Evolutionary conservation across 108 stramenopile genomes (phyloP).

Genomic region (Cyclotella choctawhatcheeana): DNA sequence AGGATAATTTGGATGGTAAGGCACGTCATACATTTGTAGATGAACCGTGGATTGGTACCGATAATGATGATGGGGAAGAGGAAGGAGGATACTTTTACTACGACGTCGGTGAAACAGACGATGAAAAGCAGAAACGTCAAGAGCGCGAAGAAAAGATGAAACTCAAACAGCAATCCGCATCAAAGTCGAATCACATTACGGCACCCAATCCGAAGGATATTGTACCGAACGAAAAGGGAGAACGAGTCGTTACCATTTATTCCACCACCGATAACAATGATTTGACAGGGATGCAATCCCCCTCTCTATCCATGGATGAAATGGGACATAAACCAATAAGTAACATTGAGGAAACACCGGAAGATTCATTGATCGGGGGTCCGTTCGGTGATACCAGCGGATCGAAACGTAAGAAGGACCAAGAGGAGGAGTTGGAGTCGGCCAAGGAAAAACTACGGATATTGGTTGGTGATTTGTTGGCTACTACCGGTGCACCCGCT

Average conservation of each 20-base stretch:
- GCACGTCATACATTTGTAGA: constrained; percentile 49
- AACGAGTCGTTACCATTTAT: constrained; percentile 82
- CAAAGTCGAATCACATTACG: constrained; percentile 34
- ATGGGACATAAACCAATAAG: constrained; percentile 18
- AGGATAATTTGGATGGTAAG: constrained; percentile 57
- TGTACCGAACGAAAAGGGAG: constrained; percentile 79
- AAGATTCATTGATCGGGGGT: constrained; percentile 46
- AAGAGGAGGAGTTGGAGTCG: constrained; percentile 56
- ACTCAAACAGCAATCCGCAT: not conserved
- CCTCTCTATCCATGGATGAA: constrained; percentile 35
- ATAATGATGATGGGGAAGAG: constrained; percentile 48
- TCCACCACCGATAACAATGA: constrained; percentile 85
- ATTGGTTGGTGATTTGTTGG: constrained; percentile 63
- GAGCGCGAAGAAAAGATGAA: constrained; percentile 26
- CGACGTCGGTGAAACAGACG: constrained; percentile 28
- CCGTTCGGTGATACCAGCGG: constrained; percentile 49
- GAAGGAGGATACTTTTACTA: constrained; percentile 65
- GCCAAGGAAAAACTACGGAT: constrained; percentile 72
- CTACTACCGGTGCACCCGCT: constrained; percentile 84
- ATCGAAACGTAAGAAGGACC: constrained; percentile 40
- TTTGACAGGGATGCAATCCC: constrained; percentile 62
- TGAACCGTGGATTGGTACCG: constrained; percentile 30
- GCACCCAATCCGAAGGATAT: constrained; percentile 62
- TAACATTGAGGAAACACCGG: constrained; percentile 21
- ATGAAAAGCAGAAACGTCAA: constrained; percentile 25